Conservation (phyloP, 148 eudicot genomes). For the Salicornia ramosissima region DNA sequence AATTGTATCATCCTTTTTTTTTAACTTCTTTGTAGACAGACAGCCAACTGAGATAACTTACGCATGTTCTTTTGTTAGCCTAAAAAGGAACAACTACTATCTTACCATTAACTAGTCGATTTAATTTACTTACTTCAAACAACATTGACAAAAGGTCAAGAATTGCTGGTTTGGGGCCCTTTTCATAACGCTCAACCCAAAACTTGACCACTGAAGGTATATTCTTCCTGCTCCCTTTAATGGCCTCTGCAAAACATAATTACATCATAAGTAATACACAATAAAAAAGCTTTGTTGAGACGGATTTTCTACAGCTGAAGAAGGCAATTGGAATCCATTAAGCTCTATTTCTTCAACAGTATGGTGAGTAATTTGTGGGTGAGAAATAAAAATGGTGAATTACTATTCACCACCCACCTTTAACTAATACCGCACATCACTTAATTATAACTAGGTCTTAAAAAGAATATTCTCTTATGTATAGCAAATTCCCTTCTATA, state of each 20-base stretch:
- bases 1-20: neutral
- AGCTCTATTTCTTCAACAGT: slow-evolving; percentile 2
- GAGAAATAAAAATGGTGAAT: too few species aligned
- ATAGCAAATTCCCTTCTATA: too few species aligned
- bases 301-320: neutral
- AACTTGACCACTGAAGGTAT: slow-evolving; percentile 64
- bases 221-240: slow-evolving; percentile 68
- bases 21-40: too few species aligned
- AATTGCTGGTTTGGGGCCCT: slow-evolving; percentile 66
- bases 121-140: slow-evolving; percentile 67
- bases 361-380: neutral
- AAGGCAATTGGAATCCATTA: neutral
- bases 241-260: slow-evolving; percentile 51
- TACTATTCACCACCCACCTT: too few species aligned
- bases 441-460: too few species aligned
- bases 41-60: slow-evolving; percentile 1
- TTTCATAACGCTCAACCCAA: slow-evolving; percentile 88
- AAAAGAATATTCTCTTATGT: too few species aligned
- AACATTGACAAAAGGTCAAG: slow-evolving; percentile 68
- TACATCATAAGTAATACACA: slow-evolving; percentile 5
- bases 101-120: neutral
- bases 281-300: neutral
- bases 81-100: neutral
- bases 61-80: neutral
- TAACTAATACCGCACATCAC: too few species aligned